These are phyloP conservation scores for Glaciozyma antarctica DNA, from an alignment of 768 basidiomycete genomes.

Conservation along the genomic window DNA sequence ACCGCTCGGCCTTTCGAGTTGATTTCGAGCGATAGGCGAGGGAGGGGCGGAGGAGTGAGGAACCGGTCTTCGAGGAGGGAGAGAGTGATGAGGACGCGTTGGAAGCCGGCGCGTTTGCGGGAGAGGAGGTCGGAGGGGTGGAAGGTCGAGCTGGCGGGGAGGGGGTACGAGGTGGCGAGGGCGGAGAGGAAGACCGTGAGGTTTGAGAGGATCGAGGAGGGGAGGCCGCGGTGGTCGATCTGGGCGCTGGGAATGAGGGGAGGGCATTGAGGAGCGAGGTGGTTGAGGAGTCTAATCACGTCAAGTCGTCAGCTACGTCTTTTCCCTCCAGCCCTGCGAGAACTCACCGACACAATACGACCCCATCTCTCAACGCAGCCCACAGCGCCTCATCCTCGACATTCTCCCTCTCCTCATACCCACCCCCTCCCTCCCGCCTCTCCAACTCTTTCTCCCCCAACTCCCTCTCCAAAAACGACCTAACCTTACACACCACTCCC, in stretches of 20 bases:
- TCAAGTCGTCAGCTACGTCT: neutral
- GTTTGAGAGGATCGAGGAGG: neutral
- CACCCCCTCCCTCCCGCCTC: neutral
- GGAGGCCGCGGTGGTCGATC: neutral
- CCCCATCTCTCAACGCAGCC: neutral
- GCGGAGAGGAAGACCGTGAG: neutral
- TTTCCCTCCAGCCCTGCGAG: neutral
- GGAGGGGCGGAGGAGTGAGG: neutral
- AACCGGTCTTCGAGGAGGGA: neutral
- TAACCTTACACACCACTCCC: neutral
- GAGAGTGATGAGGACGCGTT: neutral
- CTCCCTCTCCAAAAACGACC: neutral
- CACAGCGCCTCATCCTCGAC: neutral
- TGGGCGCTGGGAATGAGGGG: constrained; percentile 5
- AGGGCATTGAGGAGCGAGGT: constrained; percentile 4
- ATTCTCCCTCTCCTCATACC: neutral
- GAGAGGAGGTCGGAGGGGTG: neutral
- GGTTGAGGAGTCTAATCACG: neutral
- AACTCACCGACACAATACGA: neutral
- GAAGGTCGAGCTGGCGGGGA: constrained; percentile 1
- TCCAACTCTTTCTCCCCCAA: neutral
- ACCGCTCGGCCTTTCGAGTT: neutral
- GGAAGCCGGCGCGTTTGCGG: neutral
- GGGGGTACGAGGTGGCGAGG: constrained; percentile 5
- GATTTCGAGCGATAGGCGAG: neutral